phyloP scores from a whole-genome alignment of 169 alveolate species.

The Cryptosporidium baileyi region DNA sequence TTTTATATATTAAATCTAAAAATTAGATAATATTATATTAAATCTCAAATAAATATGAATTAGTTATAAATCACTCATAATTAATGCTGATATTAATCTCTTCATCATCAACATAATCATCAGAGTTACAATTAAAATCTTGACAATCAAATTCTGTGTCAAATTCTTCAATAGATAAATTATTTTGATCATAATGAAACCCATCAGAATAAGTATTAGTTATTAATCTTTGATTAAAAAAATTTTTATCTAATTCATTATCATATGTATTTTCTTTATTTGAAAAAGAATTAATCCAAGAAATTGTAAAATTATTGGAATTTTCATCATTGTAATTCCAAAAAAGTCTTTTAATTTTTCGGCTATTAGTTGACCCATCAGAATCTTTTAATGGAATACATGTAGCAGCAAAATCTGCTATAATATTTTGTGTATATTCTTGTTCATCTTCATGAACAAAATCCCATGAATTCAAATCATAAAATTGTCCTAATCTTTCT shows the following conservation, averaged over 20 bases:
- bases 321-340: conserved; percentile 33
- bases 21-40: too few relatives aligned
- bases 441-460: conserved; percentile 7
- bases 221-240: not conserved
- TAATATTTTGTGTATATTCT: conserved; percentile 28
- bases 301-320: conserved; percentile 25
- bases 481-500: conserved; percentile 65
- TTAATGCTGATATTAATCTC: not conserved
- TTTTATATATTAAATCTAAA: too few relatives aligned
- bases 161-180: not conserved
- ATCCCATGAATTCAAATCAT: conserved; percentile 26
- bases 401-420: conserved; percentile 59
- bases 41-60: too few relatives aligned
- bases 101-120: not conserved
- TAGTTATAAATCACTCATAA: too few relatives aligned
- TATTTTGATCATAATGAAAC: not conserved
- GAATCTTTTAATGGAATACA: conserved; percentile 63
- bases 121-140: not conserved
- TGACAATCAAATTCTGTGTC: not conserved
- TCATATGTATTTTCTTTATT: not conserved
- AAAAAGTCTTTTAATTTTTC: conserved; percentile 42
- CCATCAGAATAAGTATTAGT: not conserved
- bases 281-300: conserved; percentile 47
- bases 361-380: conserved; percentile 14
- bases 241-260: conserved; percentile 10